Evolutionary conservation across 2,329 filamentous ascomycete genomes (phyloP).

Genomic region (Monosporascus ibericus): DNA sequence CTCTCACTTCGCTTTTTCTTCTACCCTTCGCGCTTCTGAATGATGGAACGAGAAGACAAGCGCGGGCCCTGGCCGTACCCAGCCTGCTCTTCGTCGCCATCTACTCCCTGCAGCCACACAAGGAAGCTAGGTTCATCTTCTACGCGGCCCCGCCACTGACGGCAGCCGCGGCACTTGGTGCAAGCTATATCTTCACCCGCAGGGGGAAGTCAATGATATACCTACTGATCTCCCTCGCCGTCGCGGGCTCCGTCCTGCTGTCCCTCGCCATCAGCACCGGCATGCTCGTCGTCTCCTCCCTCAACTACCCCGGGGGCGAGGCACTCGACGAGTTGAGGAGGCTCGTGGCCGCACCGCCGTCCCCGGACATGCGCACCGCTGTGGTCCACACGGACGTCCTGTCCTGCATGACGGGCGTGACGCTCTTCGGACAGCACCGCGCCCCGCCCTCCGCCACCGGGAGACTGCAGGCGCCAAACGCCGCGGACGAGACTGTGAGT

Average conservation of each 20-base stretch:
- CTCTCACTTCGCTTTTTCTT: constrained; percentile 53
- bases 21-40: constrained; percentile 46
- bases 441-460: constrained; percentile 13
- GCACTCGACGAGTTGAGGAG: constrained; percentile 56
- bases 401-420: constrained; percentile 66
- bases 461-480: too few species aligned
- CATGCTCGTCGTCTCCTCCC: constrained; percentile 72
- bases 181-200: constrained; percentile 63
- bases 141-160: constrained; percentile 81
- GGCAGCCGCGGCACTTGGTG: constrained; percentile 66
- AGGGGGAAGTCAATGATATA: constrained; percentile 56
- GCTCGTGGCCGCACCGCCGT: constrained; percentile 27
- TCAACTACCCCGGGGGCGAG: constrained; percentile 90
- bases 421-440: constrained; percentile 54
- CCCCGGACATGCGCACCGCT: constrained; percentile 24
- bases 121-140: constrained; percentile 92
- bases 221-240: constrained; percentile 42
- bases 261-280: constrained; percentile 55
- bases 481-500: constrained; percentile 18
- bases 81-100: constrained; percentile 65
- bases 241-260: constrained; percentile 54
- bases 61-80: constrained; percentile 54
- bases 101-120: constrained; percentile 89
- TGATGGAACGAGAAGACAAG: constrained; percentile 36
- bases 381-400: constrained; percentile 60